Conservation (phyloP, 495 filamentous ascomycete species). For the Podospora fimiseda region DNA sequence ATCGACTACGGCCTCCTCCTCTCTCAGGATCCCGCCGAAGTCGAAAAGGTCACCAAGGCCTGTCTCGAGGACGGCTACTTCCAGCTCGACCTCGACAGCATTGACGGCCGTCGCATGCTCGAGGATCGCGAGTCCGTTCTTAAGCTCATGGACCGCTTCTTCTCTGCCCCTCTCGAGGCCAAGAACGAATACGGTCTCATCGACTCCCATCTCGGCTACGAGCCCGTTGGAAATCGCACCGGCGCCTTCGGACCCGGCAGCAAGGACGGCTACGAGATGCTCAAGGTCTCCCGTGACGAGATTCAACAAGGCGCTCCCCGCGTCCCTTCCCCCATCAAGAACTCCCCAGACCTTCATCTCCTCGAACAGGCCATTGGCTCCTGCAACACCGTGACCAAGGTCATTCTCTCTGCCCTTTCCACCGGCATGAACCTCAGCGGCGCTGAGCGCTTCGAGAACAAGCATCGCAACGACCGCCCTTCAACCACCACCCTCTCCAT, state of each 20-base stretch:
- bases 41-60: conserved; percentile 42
- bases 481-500: conserved; percentile 42
- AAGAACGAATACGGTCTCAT: conserved; percentile 46
- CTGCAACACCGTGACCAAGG: conserved; percentile 46
- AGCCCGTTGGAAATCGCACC: conserved; percentile 44
- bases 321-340: conserved; percentile 43
- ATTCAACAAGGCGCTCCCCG: conserved; percentile 40
- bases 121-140: conserved; percentile 42
- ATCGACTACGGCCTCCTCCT: conserved; percentile 43
- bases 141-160: conserved; percentile 48
- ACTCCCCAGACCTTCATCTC: conserved; percentile 38
- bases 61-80: conserved; percentile 50
- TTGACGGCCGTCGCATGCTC: conserved; percentile 43
- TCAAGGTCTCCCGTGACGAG: conserved; percentile 48
- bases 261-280: conserved; percentile 51
- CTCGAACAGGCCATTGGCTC: conserved; percentile 42
- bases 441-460: conserved; percentile 44
- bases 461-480: conserved; percentile 44
- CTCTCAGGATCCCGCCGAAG: conserved; percentile 42
- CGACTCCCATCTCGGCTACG: conserved; percentile 43
- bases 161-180: conserved; percentile 41
- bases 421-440: conserved; percentile 38
- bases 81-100: conserved; percentile 46
- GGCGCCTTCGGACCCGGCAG: conserved; percentile 40
- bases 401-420: conserved; percentile 45